Base-by-base conservation (phyloP, 331 rosid species). In the Erythrophleum ivorense region DNA sequence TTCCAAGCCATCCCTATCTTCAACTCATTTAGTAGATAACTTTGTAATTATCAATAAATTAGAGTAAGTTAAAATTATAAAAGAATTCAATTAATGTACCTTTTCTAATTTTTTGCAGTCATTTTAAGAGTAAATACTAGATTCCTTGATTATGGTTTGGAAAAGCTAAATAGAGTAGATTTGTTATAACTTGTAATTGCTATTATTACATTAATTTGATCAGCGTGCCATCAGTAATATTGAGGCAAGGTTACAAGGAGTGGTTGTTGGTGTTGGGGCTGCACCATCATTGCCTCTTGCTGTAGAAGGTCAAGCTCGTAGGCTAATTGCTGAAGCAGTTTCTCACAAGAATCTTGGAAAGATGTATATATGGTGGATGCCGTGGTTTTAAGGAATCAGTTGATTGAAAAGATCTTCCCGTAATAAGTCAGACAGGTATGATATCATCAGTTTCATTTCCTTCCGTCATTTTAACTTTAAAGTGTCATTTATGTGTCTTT, bases 311-410 rank as follows among this genome's bases (percentile, higher is more conserved):
- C 99, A 96, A 88, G 99, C 95, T 71, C 91, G 97, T 34, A 90
- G 98, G 50, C 92, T 96, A 79, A 90, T 93, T 83, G 94, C 99
- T 72, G 99, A 93, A 90, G 99, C 98, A 62, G 98, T 93, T 52
- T 88, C 97, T 10, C 99, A 89, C 90, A 93, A 92, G 87, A 96
- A 96, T 88, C 98, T 96, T 36, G 97, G 99, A 53, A 96, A 91
- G 86, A 96, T 96, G 99, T 96, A 92, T 59, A 88, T 93, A 79
- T 96, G 98, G 98, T 96, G 98, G 99, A 96, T 96, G 99, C 99
- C 99, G 45, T 96, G 98, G 99, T 92, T 96, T 86, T 96, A 83
- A 77, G 77, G 75, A 82, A 31, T 68, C 71, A 53, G 52, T 29
- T 76, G 83, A 78, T 70, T 46, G 13, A 38, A 75, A 67, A 62